Evolutionary conservation across 2,329 filamentous ascomycete species (phyloP).

Genomic region (Aspergillus nomiae): DNA sequence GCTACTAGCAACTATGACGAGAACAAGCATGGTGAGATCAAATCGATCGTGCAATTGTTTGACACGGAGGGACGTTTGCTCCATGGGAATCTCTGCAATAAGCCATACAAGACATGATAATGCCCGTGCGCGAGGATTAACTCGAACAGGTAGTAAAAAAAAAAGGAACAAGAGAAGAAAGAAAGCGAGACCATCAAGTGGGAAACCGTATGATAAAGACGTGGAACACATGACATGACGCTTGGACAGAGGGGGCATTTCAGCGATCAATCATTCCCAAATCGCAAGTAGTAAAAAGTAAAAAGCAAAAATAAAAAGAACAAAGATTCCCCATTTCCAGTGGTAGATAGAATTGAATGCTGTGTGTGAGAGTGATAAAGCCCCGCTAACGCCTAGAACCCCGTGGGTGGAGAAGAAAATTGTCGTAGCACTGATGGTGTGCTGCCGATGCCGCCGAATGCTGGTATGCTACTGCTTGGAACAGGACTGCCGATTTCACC

Average conservation of each 20-base stretch:
- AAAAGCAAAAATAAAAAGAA: conserved; percentile 14
- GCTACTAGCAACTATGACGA: neutral
- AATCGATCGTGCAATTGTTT: conserved; percentile 38
- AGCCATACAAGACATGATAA: conserved; percentile 19
- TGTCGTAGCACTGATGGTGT: conserved; percentile 37
- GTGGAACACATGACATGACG: conserved; percentile 22
- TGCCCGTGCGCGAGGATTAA: conserved; percentile 9
- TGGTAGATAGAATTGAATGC: conserved; percentile 7
- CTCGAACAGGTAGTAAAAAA: neutral
- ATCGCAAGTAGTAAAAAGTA: conserved; percentile 10
- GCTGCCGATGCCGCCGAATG: conserved; percentile 40
- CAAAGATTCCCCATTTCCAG: conserved; percentile 9
- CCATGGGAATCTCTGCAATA: conserved; percentile 38
- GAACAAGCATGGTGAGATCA: conserved; percentile 19
- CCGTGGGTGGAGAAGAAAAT: conserved; percentile 40
- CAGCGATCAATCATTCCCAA: conserved; percentile 8
- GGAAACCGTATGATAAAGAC: conserved; percentile 16
- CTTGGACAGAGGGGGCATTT: conserved; percentile 10
- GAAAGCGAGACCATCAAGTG: conserved; percentile 11
- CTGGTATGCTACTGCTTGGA: conserved; percentile 45
- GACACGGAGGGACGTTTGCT: conserved; percentile 30
- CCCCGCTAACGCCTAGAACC: conserved; percentile 33
- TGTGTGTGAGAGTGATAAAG: conserved; percentile 7
- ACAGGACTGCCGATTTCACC: conserved; percentile 72
- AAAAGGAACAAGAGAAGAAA: conserved; percentile 8